Evolutionary conservation across 1,284 basidiomycete genomes (phyloP).

Genomic region (Moesziomyces antarcticus): DNA sequence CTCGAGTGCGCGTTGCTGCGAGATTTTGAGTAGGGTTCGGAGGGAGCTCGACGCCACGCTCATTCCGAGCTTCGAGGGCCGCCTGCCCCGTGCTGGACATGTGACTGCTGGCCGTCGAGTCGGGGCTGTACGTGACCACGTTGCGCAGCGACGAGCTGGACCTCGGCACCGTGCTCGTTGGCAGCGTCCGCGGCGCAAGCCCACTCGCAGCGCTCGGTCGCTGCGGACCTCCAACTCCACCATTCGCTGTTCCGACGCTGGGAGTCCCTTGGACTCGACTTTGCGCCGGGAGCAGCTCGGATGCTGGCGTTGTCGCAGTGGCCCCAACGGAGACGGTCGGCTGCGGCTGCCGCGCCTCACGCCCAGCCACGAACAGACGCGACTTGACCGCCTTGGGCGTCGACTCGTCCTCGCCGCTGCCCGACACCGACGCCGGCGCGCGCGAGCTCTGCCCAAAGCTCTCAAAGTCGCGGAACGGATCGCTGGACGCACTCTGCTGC

Average conservation of each 20-base stretch:
- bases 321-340: background rate
- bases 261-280: background rate
- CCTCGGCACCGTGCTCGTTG: constrained; percentile 31
- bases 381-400: constrained; percentile 32
- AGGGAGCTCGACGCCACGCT: background rate
- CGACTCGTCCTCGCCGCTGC: constrained; percentile 17
- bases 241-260: background rate
- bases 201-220: constrained; percentile 5
- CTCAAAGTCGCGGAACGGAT: constrained; percentile 53
- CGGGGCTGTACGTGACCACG: constrained; percentile 45
- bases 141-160: constrained; percentile 45
- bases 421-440: constrained; percentile 16
- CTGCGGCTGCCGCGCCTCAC: constrained; percentile 11
- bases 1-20: background rate
- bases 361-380: constrained; percentile 21
- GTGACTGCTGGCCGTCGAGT: constrained; percentile 38
- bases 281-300: background rate
- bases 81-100: constrained; percentile 15
- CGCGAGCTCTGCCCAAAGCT: constrained; percentile 51
- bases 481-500: constrained; percentile 44
- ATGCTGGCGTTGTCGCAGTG: background rate
- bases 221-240: background rate
- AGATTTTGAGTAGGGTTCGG: too few species aligned
- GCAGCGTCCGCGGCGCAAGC: constrained; percentile 13
- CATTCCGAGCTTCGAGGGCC: constrained; percentile 12